phyloP scores from a whole-genome alignment of 202 grass and related monocot genomes.

The Panicum virgatum region DNA sequence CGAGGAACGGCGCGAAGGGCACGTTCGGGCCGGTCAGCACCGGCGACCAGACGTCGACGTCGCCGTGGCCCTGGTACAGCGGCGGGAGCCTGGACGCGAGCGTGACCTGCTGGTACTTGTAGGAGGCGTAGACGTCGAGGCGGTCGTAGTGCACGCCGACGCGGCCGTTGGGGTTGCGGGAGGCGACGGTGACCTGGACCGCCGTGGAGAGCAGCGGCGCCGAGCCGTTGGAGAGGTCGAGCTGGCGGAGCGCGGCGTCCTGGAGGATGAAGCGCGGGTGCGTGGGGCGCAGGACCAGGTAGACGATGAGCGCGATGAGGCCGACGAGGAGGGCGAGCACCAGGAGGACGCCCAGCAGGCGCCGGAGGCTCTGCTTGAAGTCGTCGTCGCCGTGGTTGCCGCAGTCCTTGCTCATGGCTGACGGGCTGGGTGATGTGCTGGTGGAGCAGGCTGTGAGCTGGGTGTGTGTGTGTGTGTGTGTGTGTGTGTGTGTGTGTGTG shows the following conservation, averaged over 20 bases:
- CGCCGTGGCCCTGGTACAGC: constrained; percentile 78
- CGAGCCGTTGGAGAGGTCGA: constrained; percentile 27
- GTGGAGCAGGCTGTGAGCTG: too few species aligned
- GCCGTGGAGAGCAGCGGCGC: constrained; percentile 35
- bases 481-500: background rate
- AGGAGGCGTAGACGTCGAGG: constrained; percentile 72
- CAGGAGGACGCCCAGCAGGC: background rate
- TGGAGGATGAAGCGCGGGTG: constrained; percentile 70
- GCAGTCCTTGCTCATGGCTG: constrained; percentile 52
- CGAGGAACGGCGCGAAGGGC: constrained; percentile 72
- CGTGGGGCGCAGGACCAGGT: constrained; percentile 56
- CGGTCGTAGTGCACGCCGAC: constrained; percentile 81
- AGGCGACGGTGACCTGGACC: constrained; percentile 65
- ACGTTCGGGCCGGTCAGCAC: constrained; percentile 45
- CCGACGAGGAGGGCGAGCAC: background rate
- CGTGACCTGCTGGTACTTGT: constrained; percentile 87
- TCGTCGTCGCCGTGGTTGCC: constrained; percentile 43
- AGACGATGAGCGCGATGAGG: constrained; percentile 48
- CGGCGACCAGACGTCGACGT: constrained; percentile 81
- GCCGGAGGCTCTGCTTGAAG: background rate
- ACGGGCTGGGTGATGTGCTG: too few species aligned
- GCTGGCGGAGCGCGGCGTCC: constrained; percentile 43
- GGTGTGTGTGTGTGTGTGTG: too few species aligned
- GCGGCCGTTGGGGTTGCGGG: constrained; percentile 80
- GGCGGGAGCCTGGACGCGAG: constrained; percentile 29